Base-by-base conservation (phyloP, 2,329 filamentous ascomycete species). In the Fusarium sulawesiense region DNA sequence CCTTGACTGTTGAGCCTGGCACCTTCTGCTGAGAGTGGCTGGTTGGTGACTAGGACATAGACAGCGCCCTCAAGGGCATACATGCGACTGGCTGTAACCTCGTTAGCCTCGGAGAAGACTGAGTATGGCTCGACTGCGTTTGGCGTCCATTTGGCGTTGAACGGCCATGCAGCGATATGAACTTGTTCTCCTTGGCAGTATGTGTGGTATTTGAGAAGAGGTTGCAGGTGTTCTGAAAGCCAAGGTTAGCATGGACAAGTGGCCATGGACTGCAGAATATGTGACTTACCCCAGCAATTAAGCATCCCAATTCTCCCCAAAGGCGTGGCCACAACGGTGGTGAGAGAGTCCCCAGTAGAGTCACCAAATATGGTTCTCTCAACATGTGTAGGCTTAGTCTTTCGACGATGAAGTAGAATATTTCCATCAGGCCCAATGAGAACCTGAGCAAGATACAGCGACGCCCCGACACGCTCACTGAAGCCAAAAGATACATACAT, bases 31-130 rank as follows among this genome's bases (percentile, higher is more conserved):
- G 56, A 58, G 37, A 86, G 75, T 1, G 88, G 79, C n/a, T 73
- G 83, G 21, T 82, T 84, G 74, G 84, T 85, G 3, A 83, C 83
- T 23, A 85, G 76, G 4, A 89, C 87, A 56, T 85, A 89, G 1
- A 83, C 78, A 12, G 81, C 79, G 0, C 84, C 83, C 66, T 90
- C 88, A 11, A 89, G 83, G 0, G 87, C 86, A 68, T 88, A 87
- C 0, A 83, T 80, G 55, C 84, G 84, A 0, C 85, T 83, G 4
- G 87, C 78, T 29, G 56, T 58, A 2, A 45, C 27, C 46, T 75
- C 71, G 13, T 71, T 70, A 41, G 72, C 72, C 2, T 69, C 69
- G 0, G 42, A 53, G 4, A 69, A 60, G 47, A 77, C 76, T 18
- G 69, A 72, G 57, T 68, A 76, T 7, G 75, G 66, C 27, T 71